A percentile compares a stretch with the other conserved stretches of the same genome.
Conservation (phyloP, 371 early-diverging fungal genomes). For the Aphelidium insulamus region DNA sequence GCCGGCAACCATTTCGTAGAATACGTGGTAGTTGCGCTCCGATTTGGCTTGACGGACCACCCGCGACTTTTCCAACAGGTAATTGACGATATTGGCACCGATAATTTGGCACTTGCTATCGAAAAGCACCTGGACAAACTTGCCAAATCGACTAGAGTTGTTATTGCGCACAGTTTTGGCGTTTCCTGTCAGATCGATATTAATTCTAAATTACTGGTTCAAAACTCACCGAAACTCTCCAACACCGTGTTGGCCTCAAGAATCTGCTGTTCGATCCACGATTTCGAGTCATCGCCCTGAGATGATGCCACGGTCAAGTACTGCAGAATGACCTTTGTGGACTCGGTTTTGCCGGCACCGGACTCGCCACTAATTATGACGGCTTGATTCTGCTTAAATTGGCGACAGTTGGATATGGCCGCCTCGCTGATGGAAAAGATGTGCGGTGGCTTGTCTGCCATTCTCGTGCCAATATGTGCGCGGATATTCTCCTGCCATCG, state of each 20-base stretch:
- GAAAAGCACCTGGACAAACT: slow-evolving; percentile 97
- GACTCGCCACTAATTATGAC: slow-evolving; percentile 99
- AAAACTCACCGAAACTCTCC: slow-evolving; percentile 99
- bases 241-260: slow-evolving; percentile 93
- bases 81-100: slow-evolving; percentile 95
- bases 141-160: slow-evolving; percentile 98
- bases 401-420: slow-evolving; percentile 86
- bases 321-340: slow-evolving; percentile 98
- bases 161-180: slow-evolving; percentile 98
- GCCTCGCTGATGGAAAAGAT: slow-evolving; percentile 89
- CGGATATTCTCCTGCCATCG: no score
- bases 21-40: slow-evolving; percentile 97
- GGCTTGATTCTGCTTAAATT: slow-evolving; percentile 84
- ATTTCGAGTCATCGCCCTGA: slow-evolving; percentile 10
- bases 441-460: slow-evolving; percentile 83
- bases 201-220: no score
- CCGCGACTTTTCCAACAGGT: slow-evolving; percentile 94
- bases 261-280: slow-evolving; percentile 74
- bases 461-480: slow-evolving; percentile 65
- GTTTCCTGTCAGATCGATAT: no score
- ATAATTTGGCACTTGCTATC: slow-evolving; percentile 63
- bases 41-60: slow-evolving; percentile 73
- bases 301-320: slow-evolving; percentile 69
- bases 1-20: slow-evolving; percentile 88
- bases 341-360: slow-evolving; percentile 99